Conservation (phyloP, 2,329 filamentous ascomycete genomes). For the Ascochyta fabae region DNA sequence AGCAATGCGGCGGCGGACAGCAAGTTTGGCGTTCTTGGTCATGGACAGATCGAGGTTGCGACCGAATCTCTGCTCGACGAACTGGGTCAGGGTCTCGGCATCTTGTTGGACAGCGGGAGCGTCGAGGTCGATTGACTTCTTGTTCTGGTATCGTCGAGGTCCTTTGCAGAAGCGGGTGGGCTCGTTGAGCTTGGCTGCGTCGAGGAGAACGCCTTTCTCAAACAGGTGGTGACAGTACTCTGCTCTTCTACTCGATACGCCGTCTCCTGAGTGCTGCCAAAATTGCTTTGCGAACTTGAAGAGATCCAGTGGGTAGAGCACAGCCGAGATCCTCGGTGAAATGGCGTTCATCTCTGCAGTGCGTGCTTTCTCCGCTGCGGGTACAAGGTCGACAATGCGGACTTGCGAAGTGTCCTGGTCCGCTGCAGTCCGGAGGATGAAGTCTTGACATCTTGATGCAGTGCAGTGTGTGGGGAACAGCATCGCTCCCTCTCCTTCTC, state of each 20-base stretch:
- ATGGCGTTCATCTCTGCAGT: slow-evolving; percentile 55
- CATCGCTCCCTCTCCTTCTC: slow-evolving; percentile 71
- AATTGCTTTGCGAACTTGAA: slow-evolving; percentile 86
- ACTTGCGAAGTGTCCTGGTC: slow-evolving; percentile 58
- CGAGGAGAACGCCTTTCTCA: slow-evolving; percentile 69
- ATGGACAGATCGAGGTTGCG: slow-evolving; percentile 84
- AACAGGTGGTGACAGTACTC: slow-evolving; percentile 86
- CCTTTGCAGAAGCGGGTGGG: slow-evolving; percentile 65
- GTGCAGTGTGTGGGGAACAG: slow-evolving; percentile 77
- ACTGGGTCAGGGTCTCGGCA: slow-evolving; percentile 59
- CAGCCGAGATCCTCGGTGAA: slow-evolving; percentile 55
- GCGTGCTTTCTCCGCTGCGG: slow-evolving; percentile 63
- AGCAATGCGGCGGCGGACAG: slow-evolving; percentile 85
- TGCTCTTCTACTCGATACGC: slow-evolving; percentile 86
- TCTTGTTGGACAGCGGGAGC: slow-evolving; percentile 21
- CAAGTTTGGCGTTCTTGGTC: slow-evolving; percentile 81
- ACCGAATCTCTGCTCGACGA: slow-evolving; percentile 93
- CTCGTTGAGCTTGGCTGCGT: slow-evolving; percentile 50
- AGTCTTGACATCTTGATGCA: slow-evolving; percentile 76
- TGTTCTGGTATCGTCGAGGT: slow-evolving; percentile 79
- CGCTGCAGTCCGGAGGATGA: slow-evolving; percentile 68
- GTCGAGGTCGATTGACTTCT: slow-evolving; percentile 58
- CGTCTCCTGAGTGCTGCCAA: slow-evolving; percentile 96
- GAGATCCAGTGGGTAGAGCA: slow-evolving; percentile 72
- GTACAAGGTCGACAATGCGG: slow-evolving; percentile 66